Conservation (phyloP, 768 basidiomycete species). For the Lactarius tabidus region DNA sequence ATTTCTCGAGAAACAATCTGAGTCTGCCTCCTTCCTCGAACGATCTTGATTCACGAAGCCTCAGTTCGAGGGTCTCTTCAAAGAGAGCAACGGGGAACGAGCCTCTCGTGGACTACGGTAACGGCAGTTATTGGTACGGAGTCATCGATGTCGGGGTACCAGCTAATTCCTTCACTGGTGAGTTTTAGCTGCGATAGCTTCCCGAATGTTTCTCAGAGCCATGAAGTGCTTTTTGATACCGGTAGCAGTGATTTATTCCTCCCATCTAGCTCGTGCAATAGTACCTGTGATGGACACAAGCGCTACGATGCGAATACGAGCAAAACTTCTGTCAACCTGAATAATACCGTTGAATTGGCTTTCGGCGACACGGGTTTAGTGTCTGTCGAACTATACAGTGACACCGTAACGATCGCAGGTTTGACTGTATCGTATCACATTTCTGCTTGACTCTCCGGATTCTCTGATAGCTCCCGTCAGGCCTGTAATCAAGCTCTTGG, state of each 20-base stretch:
- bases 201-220: background rate
- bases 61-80: background rate
- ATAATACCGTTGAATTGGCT: background rate
- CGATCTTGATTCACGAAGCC: background rate
- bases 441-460: background rate
- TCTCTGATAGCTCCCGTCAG: background rate
- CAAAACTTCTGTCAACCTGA: background rate
- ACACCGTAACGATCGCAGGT: slow-evolving; percentile 8
- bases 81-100: background rate
- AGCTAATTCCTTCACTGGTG: slow-evolving; percentile 3
- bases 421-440: background rate
- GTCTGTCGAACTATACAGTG: background rate
- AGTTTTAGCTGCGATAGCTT: background rate
- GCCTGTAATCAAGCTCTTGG: slow-evolving; percentile 2
- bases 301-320: background rate
- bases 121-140: slow-evolving; percentile 19
- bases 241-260: slow-evolving; percentile 4
- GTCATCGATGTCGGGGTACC: slow-evolving; percentile 14
- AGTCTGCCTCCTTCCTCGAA: background rate
- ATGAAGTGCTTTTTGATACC: slow-evolving; percentile 8
- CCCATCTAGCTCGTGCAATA: background rate
- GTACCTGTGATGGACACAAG: background rate
- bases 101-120: slow-evolving; percentile 2
- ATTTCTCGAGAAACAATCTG: slow-evolving; percentile 13
- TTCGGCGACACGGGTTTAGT: slow-evolving; percentile 3